Conservation (phyloP, 352 stramenopile genomes). For the Phytophthora fragariae region DNA sequence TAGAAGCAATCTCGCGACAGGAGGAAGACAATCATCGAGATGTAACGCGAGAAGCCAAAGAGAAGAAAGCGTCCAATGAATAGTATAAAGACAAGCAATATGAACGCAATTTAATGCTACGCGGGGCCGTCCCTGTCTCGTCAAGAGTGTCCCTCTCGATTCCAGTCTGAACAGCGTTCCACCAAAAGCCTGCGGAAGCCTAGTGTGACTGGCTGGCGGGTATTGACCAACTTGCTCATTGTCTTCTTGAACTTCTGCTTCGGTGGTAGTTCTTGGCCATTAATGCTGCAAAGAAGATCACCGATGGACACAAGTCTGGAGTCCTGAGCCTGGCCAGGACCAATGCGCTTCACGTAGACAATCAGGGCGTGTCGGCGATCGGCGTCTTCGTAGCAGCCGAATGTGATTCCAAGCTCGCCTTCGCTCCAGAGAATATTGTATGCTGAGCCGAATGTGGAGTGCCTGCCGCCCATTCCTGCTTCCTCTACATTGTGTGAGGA, state of each 20-base stretch:
- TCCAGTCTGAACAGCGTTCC: constrained; percentile 33
- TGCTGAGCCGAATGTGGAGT: constrained; percentile 12
- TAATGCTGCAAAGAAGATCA: constrained; percentile 52
- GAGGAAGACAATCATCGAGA: constrained; percentile 13
- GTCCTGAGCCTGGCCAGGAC: constrained; percentile 37
- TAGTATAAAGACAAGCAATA: constrained; percentile 43
- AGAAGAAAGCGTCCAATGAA: constrained; percentile 36
- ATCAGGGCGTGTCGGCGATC: constrained; percentile 39
- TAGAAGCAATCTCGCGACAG: constrained; percentile 32
- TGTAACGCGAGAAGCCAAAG: constrained; percentile 11
- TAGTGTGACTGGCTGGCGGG: constrained; percentile 45
- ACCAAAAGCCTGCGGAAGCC: constrained; percentile 52
- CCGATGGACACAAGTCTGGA: constrained; percentile 48
- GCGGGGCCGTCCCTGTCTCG: constrained; percentile 1
- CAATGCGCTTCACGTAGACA: constrained; percentile 56
- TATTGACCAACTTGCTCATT: constrained; percentile 42
- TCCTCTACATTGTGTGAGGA: constrained; percentile 25
- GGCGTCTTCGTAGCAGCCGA: constrained; percentile 51
- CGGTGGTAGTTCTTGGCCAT: constrained; percentile 39
- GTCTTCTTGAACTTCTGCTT: constrained; percentile 47
- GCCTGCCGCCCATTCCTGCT: not conserved
- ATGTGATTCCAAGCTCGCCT: constrained; percentile 51
- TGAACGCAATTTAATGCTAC: constrained; percentile 37
- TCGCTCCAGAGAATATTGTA: constrained; percentile 58
- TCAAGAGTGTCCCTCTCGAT: not conserved